Evolutionary conservation across 371 early-diverging fungal species (phyloP), one percentile per base, ranked within the genome.

Genomic region (Haplosporangium sp.): DNA sequence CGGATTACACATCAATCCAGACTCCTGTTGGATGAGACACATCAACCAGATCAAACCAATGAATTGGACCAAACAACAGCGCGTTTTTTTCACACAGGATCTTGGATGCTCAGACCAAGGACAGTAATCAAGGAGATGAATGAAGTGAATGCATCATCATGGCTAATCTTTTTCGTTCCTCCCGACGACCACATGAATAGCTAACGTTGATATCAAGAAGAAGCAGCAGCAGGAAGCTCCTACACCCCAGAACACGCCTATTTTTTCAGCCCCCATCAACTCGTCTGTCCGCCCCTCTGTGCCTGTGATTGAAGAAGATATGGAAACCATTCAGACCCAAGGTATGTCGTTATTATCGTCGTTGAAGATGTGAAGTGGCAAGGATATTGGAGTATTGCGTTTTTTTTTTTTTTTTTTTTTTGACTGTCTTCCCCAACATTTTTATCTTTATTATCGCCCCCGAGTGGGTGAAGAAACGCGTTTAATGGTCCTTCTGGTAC

Each of bases 211-310:
- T 62, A 86, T 86, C 83, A 87, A 85, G 84, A 84, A 85, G 80
- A 81, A 80, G 57, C 68, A 71, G 41, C 82, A 72, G 55, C 85
- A 85, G 80, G 80, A 85, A 58, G 90, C 91, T 37, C 91, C 91
- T 38, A 91, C 92, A 40, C 91, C 91, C 62, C 92, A 92, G 83
- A 92, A 92, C 82, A 91, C 92, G 59, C 93, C 92, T 55, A 86
- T 87, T 57, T 86, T 87, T 74, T 85, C 86, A 43, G 87, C 89
- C 63, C 91, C 89, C 45, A 83, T 90, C 41, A 81, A 85, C 40
- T 75, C 85, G 37, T 81, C 74, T 29, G 20, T 41, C 12, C 14
- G 20, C 21, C 14, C 55, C 12, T 83, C 83, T 42, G 75, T 69
- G 12, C 85, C 87, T 36, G 79, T 29, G 29, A 29, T 80, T 42